Conservation (phyloP, 2,329 filamentous ascomycete genomes). For the Penicillium hesseltinei region DNA sequence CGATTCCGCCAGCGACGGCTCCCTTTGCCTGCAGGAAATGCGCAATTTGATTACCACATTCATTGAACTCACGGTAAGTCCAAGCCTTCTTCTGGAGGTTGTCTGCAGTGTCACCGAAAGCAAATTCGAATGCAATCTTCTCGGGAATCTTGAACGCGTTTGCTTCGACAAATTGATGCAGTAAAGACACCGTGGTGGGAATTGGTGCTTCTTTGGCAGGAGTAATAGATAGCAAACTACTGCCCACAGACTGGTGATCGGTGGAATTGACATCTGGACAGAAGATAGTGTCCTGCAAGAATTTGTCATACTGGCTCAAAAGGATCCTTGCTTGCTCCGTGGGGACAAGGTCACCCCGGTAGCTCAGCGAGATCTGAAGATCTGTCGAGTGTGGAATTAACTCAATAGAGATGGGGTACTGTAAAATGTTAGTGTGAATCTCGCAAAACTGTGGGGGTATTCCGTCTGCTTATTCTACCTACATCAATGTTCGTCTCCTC, state of each 20-base stretch:
- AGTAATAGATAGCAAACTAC: slow-evolving; percentile 58
- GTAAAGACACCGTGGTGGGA: slow-evolving; percentile 55
- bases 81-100: slow-evolving; percentile 56
- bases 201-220: slow-evolving; percentile 61
- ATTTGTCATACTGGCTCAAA: slow-evolving; percentile 67
- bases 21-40: slow-evolving; percentile 57
- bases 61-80: slow-evolving; percentile 72
- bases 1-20: slow-evolving; percentile 57
- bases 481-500: slow-evolving; percentile 69
- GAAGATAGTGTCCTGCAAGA: slow-evolving; percentile 60
- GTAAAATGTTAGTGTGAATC: slow-evolving; percentile 12
- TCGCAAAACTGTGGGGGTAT: background rate
- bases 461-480: slow-evolving; percentile 18
- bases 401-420: slow-evolving; percentile 78
- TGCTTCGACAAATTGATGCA: slow-evolving; percentile 76
- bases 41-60: slow-evolving; percentile 70
- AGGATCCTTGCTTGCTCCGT: slow-evolving; percentile 64
- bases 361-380: slow-evolving; percentile 66
- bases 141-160: slow-evolving; percentile 58
- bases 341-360: slow-evolving; percentile 64
- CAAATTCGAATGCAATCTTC: slow-evolving; percentile 72
- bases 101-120: slow-evolving; percentile 53
- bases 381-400: slow-evolving; percentile 57
- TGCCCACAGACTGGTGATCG: slow-evolving; percentile 36
- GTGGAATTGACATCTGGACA: slow-evolving; percentile 44